Conservation (phyloP, 2,329 filamentous ascomycete genomes). For the Penicillium sp. region DNA sequence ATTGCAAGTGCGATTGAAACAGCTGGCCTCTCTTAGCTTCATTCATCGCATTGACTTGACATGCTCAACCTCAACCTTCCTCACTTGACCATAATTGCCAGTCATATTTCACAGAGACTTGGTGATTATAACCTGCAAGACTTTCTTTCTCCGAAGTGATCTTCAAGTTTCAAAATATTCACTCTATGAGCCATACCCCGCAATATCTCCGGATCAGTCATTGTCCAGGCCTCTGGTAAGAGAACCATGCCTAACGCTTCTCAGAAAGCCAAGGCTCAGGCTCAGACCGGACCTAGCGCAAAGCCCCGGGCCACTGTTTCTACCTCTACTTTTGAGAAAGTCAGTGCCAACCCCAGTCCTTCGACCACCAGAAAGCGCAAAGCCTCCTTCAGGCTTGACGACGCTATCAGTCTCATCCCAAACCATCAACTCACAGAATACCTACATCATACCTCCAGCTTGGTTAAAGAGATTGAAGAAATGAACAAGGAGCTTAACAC, state of each 20-base stretch:
- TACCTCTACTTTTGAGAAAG: background rate
- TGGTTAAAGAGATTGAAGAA: background rate
- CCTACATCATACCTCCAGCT: background rate
- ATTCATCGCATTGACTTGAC: too few species aligned
- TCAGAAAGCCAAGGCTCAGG: background rate
- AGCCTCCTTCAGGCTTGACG: background rate
- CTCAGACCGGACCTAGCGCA: too few species aligned
- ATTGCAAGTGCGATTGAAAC: background rate
- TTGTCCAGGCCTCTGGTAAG: too few species aligned
- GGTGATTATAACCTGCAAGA: too few species aligned
- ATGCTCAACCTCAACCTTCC: too few species aligned
- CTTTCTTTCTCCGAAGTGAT: too few species aligned
- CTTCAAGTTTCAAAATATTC: background rate
- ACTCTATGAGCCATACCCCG: background rate
- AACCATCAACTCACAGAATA: background rate
- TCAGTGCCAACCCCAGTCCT: background rate
- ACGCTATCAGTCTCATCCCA: too few species aligned
- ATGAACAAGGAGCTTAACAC: background rate
- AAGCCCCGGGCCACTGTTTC: background rate
- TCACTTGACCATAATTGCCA: too few species aligned
- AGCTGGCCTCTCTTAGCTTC: background rate
- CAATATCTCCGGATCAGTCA: background rate
- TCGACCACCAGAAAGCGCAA: background rate
- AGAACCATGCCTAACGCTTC: background rate
- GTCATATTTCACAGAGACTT: too few species aligned